Evolutionary conservation across 345 rosid species (phyloP), one percentile per base, ranked within the genome.

Genomic region (Bruguiera parviflora): DNA sequence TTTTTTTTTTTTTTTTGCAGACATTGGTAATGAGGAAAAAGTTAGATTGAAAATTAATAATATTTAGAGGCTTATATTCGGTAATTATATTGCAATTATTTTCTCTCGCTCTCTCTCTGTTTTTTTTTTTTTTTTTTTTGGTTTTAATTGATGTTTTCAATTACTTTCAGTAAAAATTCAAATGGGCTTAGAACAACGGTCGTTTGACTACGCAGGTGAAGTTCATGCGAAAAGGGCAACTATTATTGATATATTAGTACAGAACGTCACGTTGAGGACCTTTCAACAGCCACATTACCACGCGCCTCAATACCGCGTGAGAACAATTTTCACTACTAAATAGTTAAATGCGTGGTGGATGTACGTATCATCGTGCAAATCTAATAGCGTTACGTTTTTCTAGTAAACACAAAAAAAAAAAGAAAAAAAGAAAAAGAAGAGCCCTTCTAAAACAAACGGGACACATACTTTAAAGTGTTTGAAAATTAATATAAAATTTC

Each of bases 131-230:
- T n/a, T n/a, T n/a, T n/a, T n/a, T n/a, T n/a, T n/a, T n/a, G n/a
- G n/a, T n/a, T n/a, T 20, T 28, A 28, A 62, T 21, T 8, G 6
- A 21, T n/a, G 5, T 10, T n/a, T 0, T 5, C 4, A 11, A 5
- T 21, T 43, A 33, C 19, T 21, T 6, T 4, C 1, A 62, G 43
- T 10, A 0, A 37, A 37, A 3, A 25, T 6, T n/a, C 11, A 66
- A 27, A 53, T 52, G 58, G 19, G 60, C 21, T 20, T 43, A 2
- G 3, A 2, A 3, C 18, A 27, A 4, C 39, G 46, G 20, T 46
- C 13, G 43, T 68, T 28, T 3, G 28, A 59, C 65, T 20, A n/a
- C 65, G 29, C 72, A 68, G 18, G 72, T 68, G 72, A 29, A 19
- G 20, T 24, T 10, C 57, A 20, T 47, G 5, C 58, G 51, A 68